phyloP scores from a whole-genome alignment of 2,329 filamentous ascomycete genomes.

The Chaetomiaceae sp. region DNA sequence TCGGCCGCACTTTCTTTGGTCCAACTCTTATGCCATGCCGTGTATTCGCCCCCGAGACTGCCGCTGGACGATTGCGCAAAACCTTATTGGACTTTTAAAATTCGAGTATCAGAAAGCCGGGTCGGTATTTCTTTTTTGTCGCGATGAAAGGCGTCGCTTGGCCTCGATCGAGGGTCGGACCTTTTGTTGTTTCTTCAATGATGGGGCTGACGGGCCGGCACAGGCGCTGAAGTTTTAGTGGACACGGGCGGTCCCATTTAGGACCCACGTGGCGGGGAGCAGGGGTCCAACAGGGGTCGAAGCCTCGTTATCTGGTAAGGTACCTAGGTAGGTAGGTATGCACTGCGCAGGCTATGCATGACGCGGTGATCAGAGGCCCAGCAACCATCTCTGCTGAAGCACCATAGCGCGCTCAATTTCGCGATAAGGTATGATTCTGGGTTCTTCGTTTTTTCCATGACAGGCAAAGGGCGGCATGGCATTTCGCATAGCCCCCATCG shows the following conservation, averaged over 20 bases:
- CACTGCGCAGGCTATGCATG: too few species aligned
- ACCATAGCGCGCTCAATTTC: too few species aligned
- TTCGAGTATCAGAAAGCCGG: not conserved
- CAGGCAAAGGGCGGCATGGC: too few species aligned
- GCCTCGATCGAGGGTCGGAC: not conserved
- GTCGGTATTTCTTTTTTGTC: not conserved
- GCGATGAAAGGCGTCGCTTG: not conserved
- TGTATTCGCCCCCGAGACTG: not conserved
- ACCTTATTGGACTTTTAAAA: not conserved
- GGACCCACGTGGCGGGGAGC: conserved; percentile 1
- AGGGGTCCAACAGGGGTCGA: too few species aligned
- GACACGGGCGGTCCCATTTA: not conserved
- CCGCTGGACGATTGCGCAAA: not conserved
- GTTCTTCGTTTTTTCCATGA: too few species aligned
- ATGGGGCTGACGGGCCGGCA: not conserved
- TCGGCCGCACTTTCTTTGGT: not conserved
- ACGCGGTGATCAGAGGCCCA: too few species aligned
- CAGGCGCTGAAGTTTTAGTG: not conserved
- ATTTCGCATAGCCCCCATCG: too few species aligned
- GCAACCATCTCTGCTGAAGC: too few species aligned
- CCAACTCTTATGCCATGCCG: conserved; percentile 2
- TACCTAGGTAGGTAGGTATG: too few species aligned
- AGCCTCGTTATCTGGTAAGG: too few species aligned
- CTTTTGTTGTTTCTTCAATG: not conserved
- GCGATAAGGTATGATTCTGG: too few species aligned